Evolutionary conservation across 2,329 filamentous ascomycete genomes (phyloP), one percentile per base, ranked within the genome.

Genomic region (Phialemoniopsis sp.): DNA sequence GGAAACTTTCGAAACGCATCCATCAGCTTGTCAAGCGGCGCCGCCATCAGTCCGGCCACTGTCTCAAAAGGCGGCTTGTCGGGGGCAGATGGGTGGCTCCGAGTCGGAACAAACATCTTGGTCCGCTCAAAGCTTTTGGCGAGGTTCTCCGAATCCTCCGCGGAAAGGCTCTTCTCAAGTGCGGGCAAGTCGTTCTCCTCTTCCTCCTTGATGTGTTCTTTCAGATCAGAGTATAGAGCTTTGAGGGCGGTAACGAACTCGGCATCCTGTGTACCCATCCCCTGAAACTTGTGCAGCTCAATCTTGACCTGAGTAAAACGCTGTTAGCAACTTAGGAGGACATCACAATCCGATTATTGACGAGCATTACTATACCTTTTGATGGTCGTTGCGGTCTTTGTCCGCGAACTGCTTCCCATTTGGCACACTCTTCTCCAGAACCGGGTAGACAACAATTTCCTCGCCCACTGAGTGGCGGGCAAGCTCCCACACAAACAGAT

Each of bases 21-120:
- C 29, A 58, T 59, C 26, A 82, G 44, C 42, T 67, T 68, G 52
- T 82, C 79, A 14, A 82, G 59, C 0, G 78, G 78, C 13, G 77
- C 74, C 0, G 71, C 58, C 54, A 82, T 44, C 16, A 82, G 47
- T 0, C 72, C 75, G 41, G 66, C 67, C 0, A 66, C 72, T 0
- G 70, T 76, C 62, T 81, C 76, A 42, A 78, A 80, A 0, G 71
- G 72, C 3, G 74, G 73, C 29, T 67, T 66, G 43, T 75, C 65
- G 3, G 68, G 32, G 28, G 36, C 64, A n/a, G 49, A 58, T 0
- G 73, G 72, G 51, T 78, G 75, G 29, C 66, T 69, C 17, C 70
- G 64, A 2, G 70, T 65, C 2, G 75, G 75, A 2, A 72, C 67
- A 48, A 80, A 73, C 18, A 57, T 55, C 57, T 80, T 80, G 7